Base-by-base conservation (phyloP, 164 flowering plant genomes). In the Umbilicus rupestris region DNA sequence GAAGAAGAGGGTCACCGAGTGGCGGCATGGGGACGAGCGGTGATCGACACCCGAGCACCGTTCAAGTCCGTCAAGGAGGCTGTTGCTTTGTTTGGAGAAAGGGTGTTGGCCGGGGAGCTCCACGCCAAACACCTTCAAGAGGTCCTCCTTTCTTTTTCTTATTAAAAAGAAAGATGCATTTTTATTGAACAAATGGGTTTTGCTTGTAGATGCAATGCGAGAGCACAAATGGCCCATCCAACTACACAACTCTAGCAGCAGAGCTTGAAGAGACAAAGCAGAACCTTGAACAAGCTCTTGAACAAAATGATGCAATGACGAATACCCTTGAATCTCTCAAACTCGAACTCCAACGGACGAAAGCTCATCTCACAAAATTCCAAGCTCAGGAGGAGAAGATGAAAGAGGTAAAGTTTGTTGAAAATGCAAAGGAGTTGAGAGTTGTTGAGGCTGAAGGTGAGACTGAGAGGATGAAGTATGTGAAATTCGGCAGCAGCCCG, bases 211-310 rank as follows among this genome's bases (percentile, higher is more conserved):
- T 73, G 69, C 62, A 68, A 11, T 65, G 24, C 6, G 76, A 37
- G 80, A 74, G 73, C 71, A 39, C 67, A 30, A 69, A 75, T 26
- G 74, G 73, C 47, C 41, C 33, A 9, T 71, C 82, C 1, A 76
- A 58, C 68, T 49, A 79, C 7, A 85, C 70, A 66, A 75, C 62
- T 3, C 68, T 81, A 2, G 68, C 77, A 3, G 80, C 82, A 0
- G 96, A 94, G 80, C 82, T 94, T 3, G 89, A 89, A 64, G 90
- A 86, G 69, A 83, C 99, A 26, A 89, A 84, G 68, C 83, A 88
- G 67, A 82, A 70, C 73, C 92, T 93, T 6, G 68, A 74, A 63
- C 85, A 80, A 63, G 91, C 97, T 0, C 79, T 64, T 72, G 87
- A 85, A 70, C 90, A 88, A 66, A 74, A 85, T 52, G 33, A 33